Percentiles rank a stretch among this genome's conserved stretches.
These are phyloP conservation scores for Tricholomella constricta DNA, from an alignment of 768 basidiomycete species.

Conservation along the genomic window DNA sequence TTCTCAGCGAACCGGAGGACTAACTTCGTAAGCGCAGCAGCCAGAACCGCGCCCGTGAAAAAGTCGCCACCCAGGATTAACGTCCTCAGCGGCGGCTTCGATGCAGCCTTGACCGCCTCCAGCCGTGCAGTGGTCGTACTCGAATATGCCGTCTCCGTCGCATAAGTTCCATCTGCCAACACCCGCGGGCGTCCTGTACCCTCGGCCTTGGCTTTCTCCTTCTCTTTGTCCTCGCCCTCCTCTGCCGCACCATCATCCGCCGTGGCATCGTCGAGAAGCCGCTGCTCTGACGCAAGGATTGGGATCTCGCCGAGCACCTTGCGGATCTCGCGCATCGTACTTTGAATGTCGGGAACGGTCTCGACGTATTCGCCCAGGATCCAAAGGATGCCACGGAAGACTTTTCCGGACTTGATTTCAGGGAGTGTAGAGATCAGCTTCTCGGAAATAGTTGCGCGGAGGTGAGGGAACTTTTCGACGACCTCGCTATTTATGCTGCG, in stretches of 20 bases:
- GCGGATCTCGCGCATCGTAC: conserved; percentile 75
- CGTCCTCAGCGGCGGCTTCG: conserved; percentile 88
- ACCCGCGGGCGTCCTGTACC: conserved; percentile 69
- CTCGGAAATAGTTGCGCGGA: conserved; percentile 80
- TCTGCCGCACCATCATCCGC: conserved; percentile 46
- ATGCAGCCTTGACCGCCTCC: conserved; percentile 82
- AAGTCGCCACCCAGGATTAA: conserved; percentile 94
- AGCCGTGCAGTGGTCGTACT: conserved; percentile 60
- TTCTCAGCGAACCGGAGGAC: conserved; percentile 75
- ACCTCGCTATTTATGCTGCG: conserved; percentile 63
- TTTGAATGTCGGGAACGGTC: conserved; percentile 63
- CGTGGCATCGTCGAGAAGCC: conserved; percentile 73
- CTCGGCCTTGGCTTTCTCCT: conserved; percentile 47
- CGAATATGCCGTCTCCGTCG: conserved; percentile 91
- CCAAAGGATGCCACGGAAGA: conserved; percentile 96
- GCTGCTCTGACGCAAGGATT: conserved; percentile 89
- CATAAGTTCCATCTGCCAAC: conserved; percentile 95
- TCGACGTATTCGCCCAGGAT: conserved; percentile 97
- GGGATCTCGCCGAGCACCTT: conserved; percentile 96
- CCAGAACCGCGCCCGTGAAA: conserved; percentile 92
- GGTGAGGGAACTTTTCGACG: conserved; percentile 93
- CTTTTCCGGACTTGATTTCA: conserved; percentile 95
- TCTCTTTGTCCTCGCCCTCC: conserved; percentile 51
- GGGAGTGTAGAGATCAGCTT: conserved; percentile 79
- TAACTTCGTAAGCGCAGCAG: conserved; percentile 87